Evolutionary conservation across 1,284 basidiomycete species (phyloP), one percentile per base, ranked within the genome.

Genomic region (Taiwanofungus camphoratus): DNA sequence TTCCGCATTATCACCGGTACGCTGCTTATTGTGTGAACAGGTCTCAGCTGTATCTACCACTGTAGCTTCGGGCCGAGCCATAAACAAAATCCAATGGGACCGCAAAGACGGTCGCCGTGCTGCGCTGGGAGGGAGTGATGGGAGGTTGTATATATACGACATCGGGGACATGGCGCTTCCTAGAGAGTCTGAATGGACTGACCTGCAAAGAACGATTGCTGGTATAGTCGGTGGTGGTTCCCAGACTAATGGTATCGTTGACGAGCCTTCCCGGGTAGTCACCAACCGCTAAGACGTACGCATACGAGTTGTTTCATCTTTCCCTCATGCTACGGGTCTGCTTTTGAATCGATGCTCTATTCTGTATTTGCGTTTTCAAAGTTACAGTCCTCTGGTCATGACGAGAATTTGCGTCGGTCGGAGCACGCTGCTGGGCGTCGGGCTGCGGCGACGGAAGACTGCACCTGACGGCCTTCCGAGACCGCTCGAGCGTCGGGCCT

Each of bases 41-140:
- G 87, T 92, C 0, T 87, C 91, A 15, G 74, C 80, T 11, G 82
- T 90, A 15, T 85, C 86, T 4, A 91, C 87, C 6, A 72, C 64
- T 18, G 81, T 87, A 18, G 78, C 78, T 20, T 76, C 80, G 1
- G 79, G 82, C 0, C 78, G 83, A 5, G 93, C 92, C 8, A 78
- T 99, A 54, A 99, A 99, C 71, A 98, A 97, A 67, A 64, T 99
- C 19, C 79, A 87, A 48, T 99, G 94, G 93, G 92, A 98, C 57
- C 73, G 78, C 44, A 86, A 88, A 62, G 85, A 92, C 52, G 85
- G 88, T 3, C 79, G 87, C 30, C 81, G 91, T 36, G 87, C 80
- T 3, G 95, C 89, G 0, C 65, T 95, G 27, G 96, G 93, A 20
- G 90, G 90, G 11, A 88, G 88, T 51, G 94, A 98, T 52, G 96